phyloP scores from a whole-genome alignment of 2,329 filamentous ascomycete species.

The Penicillium corylophilum region DNA sequence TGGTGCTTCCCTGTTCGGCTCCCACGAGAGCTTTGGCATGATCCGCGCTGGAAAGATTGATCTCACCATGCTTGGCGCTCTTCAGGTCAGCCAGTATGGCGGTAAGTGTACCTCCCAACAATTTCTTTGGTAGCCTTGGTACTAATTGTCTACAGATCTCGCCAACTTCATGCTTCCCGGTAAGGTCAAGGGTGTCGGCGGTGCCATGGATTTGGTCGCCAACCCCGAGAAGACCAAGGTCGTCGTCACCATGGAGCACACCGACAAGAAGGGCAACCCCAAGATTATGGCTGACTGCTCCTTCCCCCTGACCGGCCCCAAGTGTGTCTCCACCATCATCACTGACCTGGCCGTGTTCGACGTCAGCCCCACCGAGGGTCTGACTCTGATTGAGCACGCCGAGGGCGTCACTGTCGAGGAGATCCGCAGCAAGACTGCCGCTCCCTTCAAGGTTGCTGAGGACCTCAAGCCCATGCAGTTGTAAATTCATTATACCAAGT shows the following conservation, averaged over 20 bases:
- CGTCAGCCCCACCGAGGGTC: constrained; percentile 62
- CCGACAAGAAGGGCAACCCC: constrained; percentile 66
- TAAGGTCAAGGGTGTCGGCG: constrained; percentile 82
- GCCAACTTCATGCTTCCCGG: constrained; percentile 91
- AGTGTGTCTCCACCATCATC: constrained; percentile 68
- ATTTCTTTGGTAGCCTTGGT: neutral
- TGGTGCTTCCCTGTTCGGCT: constrained; percentile 75
- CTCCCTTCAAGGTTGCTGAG: constrained; percentile 64
- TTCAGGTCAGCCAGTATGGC: constrained; percentile 75
- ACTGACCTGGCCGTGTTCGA: constrained; percentile 72
- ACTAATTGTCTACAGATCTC: constrained; percentile 54
- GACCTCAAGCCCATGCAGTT: constrained; percentile 53
- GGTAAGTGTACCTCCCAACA: constrained; percentile 18
- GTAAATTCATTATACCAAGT: constrained; percentile 13
- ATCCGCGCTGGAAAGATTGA: constrained; percentile 82
- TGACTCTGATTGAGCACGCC: constrained; percentile 64
- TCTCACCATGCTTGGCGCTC: constrained; percentile 77
- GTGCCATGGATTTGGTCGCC: constrained; percentile 72
- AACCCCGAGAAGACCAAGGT: constrained; percentile 72
- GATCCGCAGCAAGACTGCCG: constrained; percentile 68
- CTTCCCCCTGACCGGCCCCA: constrained; percentile 65
- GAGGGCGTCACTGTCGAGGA: constrained; percentile 69
- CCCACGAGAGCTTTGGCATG: constrained; percentile 81
- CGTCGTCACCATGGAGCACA: constrained; percentile 69
- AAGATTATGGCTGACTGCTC: constrained; percentile 64